phyloP scores from a whole-genome alignment of 257 asterid genomes.

The Solanum megistacrolobum region DNA sequence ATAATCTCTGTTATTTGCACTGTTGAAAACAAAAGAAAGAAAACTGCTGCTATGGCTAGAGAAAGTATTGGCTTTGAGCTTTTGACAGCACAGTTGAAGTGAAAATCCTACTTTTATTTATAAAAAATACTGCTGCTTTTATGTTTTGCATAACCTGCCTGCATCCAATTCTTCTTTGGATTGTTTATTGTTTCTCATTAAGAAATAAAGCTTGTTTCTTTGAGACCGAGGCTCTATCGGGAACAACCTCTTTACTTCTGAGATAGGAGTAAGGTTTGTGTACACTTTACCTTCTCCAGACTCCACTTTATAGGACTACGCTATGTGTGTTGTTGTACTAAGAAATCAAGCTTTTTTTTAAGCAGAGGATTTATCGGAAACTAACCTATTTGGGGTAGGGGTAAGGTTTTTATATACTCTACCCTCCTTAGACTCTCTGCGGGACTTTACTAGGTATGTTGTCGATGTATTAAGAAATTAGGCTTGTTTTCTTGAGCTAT shows the following conservation, averaged over 20 bases:
- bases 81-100: neutral
- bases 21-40: neutral
- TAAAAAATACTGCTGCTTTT: neutral
- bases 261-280: no score
- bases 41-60: neutral
- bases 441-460: neutral
- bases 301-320: neutral
- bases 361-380: no score
- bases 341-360: neutral
- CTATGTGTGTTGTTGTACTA: neutral
- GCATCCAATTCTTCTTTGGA: neutral
- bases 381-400: neutral
- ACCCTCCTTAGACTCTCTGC: neutral
- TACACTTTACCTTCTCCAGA: rapidly evolving
- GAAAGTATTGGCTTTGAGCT: neutral
- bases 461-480: neutral
- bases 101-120: neutral
- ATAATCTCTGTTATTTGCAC: neutral
- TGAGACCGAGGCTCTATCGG: no score
- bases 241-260: no score
- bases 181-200: neutral
- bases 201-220: no score
- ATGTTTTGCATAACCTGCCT: neutral
- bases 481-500: neutral
- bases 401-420: neutral